Base-by-base conservation (phyloP, 345 rosid species). In the Pistacia integerrima region DNA sequence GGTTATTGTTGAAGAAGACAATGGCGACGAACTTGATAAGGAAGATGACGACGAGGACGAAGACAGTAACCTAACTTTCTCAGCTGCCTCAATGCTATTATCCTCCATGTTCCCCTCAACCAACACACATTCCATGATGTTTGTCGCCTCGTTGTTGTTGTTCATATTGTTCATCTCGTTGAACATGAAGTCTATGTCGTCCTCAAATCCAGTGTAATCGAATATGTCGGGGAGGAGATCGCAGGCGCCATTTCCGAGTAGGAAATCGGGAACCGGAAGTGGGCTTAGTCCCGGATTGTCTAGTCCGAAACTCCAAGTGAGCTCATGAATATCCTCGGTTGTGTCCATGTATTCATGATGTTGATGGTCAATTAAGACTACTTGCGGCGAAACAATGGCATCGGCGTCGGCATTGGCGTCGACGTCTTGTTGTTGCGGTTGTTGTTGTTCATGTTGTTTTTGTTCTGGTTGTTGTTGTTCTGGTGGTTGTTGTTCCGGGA, bases 141-240 rank as follows among this genome's bases (percentile, higher is more conserved):
- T 70, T 36, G 18, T 54, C 7, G 0, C 18, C 57, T 54, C 18
- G n/a, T 12, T 11, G 55, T 54, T 54, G 57, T 54, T 46, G 57
- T 12, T 51, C 12, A 7, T 11, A 17, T 54, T 54, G 57, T 54
- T 46, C 22, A 74, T 85, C 6, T 62, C 46, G 2, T 85, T 97
- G 48, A 95, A 95, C 54, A 93, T 81, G 67, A 82, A 75, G 84
- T 93, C 98, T 55, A 95, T 91, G 84, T 92, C 82, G 13, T 95
- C 97, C 74, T 87, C 97, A 9, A 95, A 93, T 11, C 94, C 97
- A 33, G 73, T 64, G 78, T 83, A 84, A 0, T 85, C 81, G 46
- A 90, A 85, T 76, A 90, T 74, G 84, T 90, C 90, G 7, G 94
- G 91, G 58, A 91, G 91, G 61, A 91, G 78, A 77, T 83, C 92